Conservation (phyloP, 768 basidiomycete genomes). For the Cystobasidium onofrii region DNA sequence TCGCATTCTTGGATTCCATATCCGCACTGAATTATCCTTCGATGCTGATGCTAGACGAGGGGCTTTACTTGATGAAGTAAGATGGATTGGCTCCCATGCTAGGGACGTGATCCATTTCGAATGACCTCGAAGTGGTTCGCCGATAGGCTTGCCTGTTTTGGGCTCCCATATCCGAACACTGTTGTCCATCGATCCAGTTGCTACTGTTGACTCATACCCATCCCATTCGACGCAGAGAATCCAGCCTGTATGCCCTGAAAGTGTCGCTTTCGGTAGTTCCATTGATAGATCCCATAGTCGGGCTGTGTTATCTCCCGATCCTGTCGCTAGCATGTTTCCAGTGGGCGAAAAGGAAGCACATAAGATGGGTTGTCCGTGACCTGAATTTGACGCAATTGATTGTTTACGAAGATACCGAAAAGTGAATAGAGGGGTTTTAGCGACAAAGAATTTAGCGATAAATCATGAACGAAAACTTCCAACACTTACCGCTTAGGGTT, state of each 20-base stretch:
- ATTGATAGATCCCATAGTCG: constrained; percentile 90
- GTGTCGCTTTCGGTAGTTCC: constrained; percentile 77
- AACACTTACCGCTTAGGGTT: constrained; percentile 38
- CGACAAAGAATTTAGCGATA: background rate
- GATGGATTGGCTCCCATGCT: constrained; percentile 90
- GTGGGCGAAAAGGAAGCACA: constrained; percentile 95
- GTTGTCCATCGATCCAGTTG: constrained; percentile 90
- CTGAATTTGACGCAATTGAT: constrained; percentile 46
- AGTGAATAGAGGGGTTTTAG: background rate
- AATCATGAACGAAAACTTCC: background rate
- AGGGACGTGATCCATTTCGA: constrained; percentile 93
- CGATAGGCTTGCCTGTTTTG: constrained; percentile 75
- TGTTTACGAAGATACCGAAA: background rate
- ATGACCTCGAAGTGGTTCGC: constrained; percentile 84
- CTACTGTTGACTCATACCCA: constrained; percentile 76
- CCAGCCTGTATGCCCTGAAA: constrained; percentile 88
- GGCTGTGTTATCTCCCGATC: constrained; percentile 85
- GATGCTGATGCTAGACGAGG: constrained; percentile 71
- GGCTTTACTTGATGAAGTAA: constrained; percentile 43
- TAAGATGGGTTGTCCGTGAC: constrained; percentile 83
- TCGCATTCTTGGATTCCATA: constrained; percentile 74
- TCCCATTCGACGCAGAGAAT: constrained; percentile 98
- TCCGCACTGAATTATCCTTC: constrained; percentile 90
- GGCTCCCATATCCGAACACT: constrained; percentile 92
- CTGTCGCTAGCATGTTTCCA: constrained; percentile 80